A percentile compares a stretch with the other conserved stretches of the same genome.
phyloP scores from a whole-genome alignment of 805 yeast genomes.

The Yamadazyma takamatsuzukensis region DNA sequence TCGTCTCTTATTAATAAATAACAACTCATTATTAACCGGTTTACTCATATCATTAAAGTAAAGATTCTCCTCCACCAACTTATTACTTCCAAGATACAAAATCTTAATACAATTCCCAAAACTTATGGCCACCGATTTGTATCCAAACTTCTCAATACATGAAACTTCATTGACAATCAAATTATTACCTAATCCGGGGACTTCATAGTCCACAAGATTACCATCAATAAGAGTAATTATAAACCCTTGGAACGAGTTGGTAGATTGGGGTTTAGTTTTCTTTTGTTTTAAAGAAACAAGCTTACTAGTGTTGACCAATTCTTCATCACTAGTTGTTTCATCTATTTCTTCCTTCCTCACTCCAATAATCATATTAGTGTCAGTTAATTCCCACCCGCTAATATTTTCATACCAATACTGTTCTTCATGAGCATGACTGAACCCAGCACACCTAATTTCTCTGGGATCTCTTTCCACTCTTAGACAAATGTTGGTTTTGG shows the following conservation, averaged over 20 bases:
- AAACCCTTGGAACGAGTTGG: slow-evolving; percentile 67
- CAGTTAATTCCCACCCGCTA: slow-evolving; percentile 79
- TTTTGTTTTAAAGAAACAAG: slow-evolving; percentile 19
- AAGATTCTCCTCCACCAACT: slow-evolving; percentile 58
- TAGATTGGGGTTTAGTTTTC: slow-evolving; percentile 2
- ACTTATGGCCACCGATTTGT: slow-evolving; percentile 68
- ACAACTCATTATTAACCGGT: slow-evolving; percentile 40
- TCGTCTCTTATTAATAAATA: slow-evolving; percentile 52
- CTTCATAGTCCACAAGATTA: slow-evolving; percentile 52
- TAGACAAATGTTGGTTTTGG: slow-evolving; percentile 76
- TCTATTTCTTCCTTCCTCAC: slow-evolving; percentile 18
- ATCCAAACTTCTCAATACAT: slow-evolving; percentile 69
- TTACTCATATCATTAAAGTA: slow-evolving; percentile 37
- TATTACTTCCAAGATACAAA: slow-evolving; percentile 72
- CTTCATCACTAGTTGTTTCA: slow-evolving; percentile 8
- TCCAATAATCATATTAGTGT: slow-evolving; percentile 74
- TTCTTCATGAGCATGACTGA: slow-evolving; percentile 68
- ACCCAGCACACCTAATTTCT: slow-evolving; percentile 86
- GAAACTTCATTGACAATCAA: slow-evolving; percentile 54
- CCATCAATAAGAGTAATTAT: slow-evolving; percentile 67
- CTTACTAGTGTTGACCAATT: slow-evolving; percentile 12
- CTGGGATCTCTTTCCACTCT: slow-evolving; percentile 92
- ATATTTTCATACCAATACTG: slow-evolving; percentile 63
- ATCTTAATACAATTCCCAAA: slow-evolving; percentile 73
- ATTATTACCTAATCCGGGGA: slow-evolving; percentile 43